These are phyloP conservation scores for Blepharisma japonicum DNA, from an alignment of 73 alveolate genomes.

Conservation along the genomic window DNA sequence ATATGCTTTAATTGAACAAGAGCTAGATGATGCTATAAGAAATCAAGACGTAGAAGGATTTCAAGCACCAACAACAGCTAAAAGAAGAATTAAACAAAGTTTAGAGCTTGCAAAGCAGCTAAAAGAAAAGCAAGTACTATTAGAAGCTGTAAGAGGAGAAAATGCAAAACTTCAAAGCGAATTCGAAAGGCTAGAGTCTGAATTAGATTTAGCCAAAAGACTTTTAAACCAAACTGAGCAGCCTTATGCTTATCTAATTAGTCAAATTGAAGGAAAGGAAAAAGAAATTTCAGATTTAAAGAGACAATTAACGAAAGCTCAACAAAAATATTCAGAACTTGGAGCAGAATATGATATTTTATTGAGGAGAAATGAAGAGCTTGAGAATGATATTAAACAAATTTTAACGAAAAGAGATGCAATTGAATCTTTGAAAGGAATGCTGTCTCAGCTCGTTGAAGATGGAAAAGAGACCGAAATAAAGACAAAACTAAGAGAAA, in stretches of 20 bases:
- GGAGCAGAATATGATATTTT: constrained; percentile 43
- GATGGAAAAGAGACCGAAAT: background rate
- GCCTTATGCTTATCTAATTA: constrained; percentile 53
- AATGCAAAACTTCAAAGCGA: constrained; percentile 57
- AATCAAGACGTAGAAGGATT: constrained; percentile 61
- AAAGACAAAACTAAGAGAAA: constrained; percentile 12
- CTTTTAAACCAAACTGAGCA: constrained; percentile 44
- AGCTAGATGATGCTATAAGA: constrained; percentile 81
- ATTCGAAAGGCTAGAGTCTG: constrained; percentile 48
- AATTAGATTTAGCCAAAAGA: constrained; percentile 66
- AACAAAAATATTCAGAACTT: constrained; percentile 40
- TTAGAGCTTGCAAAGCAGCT: constrained; percentile 73
- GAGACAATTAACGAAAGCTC: constrained; percentile 43
- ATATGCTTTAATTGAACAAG: constrained; percentile 83
- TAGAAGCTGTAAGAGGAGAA: constrained; percentile 53
- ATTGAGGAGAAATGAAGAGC: constrained; percentile 39
- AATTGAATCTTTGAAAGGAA: constrained; percentile 50
- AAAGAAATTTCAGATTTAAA: constrained; percentile 51
- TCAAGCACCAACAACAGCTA: constrained; percentile 80
- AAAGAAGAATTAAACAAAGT: constrained; percentile 78
- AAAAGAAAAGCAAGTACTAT: constrained; percentile 67
- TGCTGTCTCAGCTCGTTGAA: constrained; percentile 31
- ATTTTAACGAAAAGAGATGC: constrained; percentile 48
- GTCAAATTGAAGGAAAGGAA: constrained; percentile 66
- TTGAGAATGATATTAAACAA: constrained; percentile 50